Conservation (phyloP, 345 rosid species). For the Lumnitzera littorea region DNA sequence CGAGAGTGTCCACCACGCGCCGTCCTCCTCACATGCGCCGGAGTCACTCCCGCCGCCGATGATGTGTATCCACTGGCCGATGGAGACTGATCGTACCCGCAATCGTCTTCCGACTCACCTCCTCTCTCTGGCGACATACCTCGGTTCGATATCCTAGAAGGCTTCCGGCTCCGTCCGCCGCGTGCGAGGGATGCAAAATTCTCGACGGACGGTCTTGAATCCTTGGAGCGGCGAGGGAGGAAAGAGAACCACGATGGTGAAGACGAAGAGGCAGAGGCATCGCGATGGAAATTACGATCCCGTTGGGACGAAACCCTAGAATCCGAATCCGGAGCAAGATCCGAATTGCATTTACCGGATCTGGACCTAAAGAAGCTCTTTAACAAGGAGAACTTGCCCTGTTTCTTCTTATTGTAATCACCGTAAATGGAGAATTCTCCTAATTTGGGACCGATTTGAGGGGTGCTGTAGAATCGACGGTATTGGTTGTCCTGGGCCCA, state of each 20-base stretch:
- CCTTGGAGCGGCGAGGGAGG: conserved; percentile 2
- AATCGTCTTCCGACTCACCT: background rate
- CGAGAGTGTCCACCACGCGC: conserved; percentile 25
- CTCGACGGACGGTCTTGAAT: background rate
- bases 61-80: conserved; percentile 29
- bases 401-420: conserved; percentile 26
- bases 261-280: conserved; percentile 3
- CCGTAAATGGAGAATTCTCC: conserved; percentile 14
- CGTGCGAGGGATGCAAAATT: background rate
- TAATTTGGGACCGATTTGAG: conserved; percentile 51
- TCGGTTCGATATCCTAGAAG: conserved; percentile 4
- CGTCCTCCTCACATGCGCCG: conserved; percentile 22
- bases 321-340: conserved; percentile 14
- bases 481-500: conserved; percentile 10
- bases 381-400: conserved; percentile 34
- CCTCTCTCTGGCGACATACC: conserved; percentile 7
- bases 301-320: background rate
- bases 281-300: no score
- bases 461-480: conserved; percentile 55
- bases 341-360: conserved; percentile 45
- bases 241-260: conserved; percentile 4
- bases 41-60: conserved; percentile 18
- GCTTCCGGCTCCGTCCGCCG: background rate
- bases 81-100: conserved; percentile 19
- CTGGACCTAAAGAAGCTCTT: conserved; percentile 55